Base-by-base conservation (phyloP, 768 basidiomycete genomes). In the Tylopilus plumbeoviolaceoides region DNA sequence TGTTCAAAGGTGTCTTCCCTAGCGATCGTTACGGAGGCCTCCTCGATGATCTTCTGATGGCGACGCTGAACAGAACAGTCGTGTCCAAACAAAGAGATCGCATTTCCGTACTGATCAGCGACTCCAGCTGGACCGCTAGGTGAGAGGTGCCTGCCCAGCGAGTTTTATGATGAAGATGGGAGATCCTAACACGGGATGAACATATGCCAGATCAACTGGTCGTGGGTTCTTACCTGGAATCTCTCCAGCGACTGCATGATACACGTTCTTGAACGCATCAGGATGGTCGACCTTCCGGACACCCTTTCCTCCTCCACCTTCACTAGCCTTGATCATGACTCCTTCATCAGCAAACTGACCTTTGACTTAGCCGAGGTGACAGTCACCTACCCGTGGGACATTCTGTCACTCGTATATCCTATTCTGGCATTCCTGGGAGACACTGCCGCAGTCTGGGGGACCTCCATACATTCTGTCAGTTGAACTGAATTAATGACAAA, bases 151-250 rank as follows among this genome's bases (percentile, higher is more conserved):
- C 61, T 92, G 88, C 11, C n/a, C n/a, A n/a, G n/a, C n/a, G n/a
- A n/a, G n/a, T n/a, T n/a, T n/a, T n/a, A n/a, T n/a, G n/a, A n/a
- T 90, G 73, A 99, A 99, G 61, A 99, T 94, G 47, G 97, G 97
- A 1, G 97, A 98, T 41, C 97, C 97, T 84, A 58, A 15, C 31
- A 41, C 20, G 15, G 3, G 17, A 50, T 59, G 40, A 63, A 50
- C n/a, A 56, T 44, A 48, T 30, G 49, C 27, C 20, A 27, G n/a
- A 15, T 23, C 15, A 44, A 47, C 35, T 30, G 44, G 50, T 20
- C 49, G 23, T 17, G 40, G 50, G 46, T 21, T 67, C 75, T 47
- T 63, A 95, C 95, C 95, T n/a, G n/a, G n/a, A n/a, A n/a, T n/a
- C n/a, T n/a, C n/a, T n/a, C n/a, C n/a, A n/a, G n/a, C n/a, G n/a